Evolutionary conservation across 1,284 basidiomycete genomes (phyloP), one percentile per base, ranked within the genome.

Genomic region (Rhizoctonia solani): DNA sequence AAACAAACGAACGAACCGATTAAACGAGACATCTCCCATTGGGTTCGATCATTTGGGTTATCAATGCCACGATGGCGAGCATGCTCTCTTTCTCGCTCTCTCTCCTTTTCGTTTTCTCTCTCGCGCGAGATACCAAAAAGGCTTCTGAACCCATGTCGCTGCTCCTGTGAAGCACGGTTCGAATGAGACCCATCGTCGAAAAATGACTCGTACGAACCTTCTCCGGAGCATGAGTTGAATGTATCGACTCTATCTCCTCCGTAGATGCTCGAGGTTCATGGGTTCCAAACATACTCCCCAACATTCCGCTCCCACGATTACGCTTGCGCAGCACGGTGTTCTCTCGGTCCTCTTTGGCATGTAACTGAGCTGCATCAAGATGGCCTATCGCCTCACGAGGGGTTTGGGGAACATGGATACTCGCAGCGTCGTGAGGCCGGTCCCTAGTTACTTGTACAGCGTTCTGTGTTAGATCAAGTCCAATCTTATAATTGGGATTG

Each of bases 31-130:
- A 66, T 66, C 23, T 55, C 65, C 52, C 42, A 66, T 3, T 16
- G 19, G 53, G 39, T 27, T 32, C 65, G 23, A 23, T 55, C 54
- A 19, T 32, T 66, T 1, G 21, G 47, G 30, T 54, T n/a, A n/a
- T n/a, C n/a, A n/a, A n/a, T n/a, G n/a, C n/a, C n/a, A n/a, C 68
- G 41, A 27, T 42, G 75, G 71, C 41, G 72, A 72, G 39, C 58
- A 23, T 41, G 23, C 16, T 65, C 49, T 11, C 27, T 44, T 27
- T 68, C 68, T 8, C 68, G 37, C 25, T 69, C 63, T n/a, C 30
- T 44, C 32, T 53, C 39, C 21, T 21, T 27, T 21, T 55, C 74
- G 39, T 77, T 73, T 16, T 71, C 70, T 47, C 68, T 72, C 0
- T 74, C 76, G 32, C 58, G 58, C 27, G 58, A 61, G 4, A 47